A percentile compares a stretch with the other conserved stretches of the same genome.
phyloP scores from a whole-genome alignment of 805 yeast species.

The Yarrowia keelungensis region DNA sequence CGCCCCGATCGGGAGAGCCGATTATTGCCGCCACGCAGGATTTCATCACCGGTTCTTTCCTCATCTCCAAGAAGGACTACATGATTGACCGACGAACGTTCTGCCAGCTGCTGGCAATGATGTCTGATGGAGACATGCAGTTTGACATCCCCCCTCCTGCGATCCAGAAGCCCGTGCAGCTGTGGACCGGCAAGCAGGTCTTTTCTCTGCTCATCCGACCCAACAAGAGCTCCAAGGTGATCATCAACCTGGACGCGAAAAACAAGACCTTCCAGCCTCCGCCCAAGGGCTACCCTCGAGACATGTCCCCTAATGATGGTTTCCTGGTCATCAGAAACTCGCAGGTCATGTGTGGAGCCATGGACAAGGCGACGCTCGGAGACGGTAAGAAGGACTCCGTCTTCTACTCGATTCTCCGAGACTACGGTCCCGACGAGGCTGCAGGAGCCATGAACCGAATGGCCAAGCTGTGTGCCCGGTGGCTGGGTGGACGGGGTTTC shows the following conservation, averaged over 20 bases:
- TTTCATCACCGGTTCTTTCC: slow-evolving; percentile 94
- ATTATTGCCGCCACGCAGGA: slow-evolving; percentile 99
- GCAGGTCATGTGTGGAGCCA: slow-evolving; percentile 85
- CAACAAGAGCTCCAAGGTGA: slow-evolving; percentile 73
- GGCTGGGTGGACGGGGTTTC: slow-evolving; percentile 91
- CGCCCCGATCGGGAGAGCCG: slow-evolving; percentile 98
- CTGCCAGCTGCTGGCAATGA: slow-evolving; percentile 85
- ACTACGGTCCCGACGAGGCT: slow-evolving; percentile 96
- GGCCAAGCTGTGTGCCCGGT: slow-evolving; percentile 99
- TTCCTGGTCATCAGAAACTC: slow-evolving; percentile 90
- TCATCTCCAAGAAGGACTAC: slow-evolving; percentile 91
- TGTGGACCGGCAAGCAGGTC: slow-evolving; percentile 99
- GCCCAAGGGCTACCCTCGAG: slow-evolving; percentile 70
- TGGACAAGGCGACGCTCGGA: slow-evolving; percentile 96
- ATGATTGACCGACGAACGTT: slow-evolving; percentile 88
- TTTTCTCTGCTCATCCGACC: slow-evolving; percentile 89
- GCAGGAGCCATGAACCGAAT: slow-evolving; percentile 96
- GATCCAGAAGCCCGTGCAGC: slow-evolving; percentile 80
- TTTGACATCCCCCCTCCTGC: slow-evolving; percentile 97
- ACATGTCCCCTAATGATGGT: slow-evolving; percentile 98
- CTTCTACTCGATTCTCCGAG: slow-evolving; percentile 92
- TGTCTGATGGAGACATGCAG: slow-evolving; percentile 89
- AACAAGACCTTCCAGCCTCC: slow-evolving; percentile 90
- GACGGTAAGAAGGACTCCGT: slow-evolving; percentile 98
- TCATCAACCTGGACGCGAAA: slow-evolving; percentile 92